Evolutionary conservation across 2,329 filamentous ascomycete species (phyloP), one percentile per base, ranked within the genome.

Genomic region (Aspergillus sclerotialis): DNA sequence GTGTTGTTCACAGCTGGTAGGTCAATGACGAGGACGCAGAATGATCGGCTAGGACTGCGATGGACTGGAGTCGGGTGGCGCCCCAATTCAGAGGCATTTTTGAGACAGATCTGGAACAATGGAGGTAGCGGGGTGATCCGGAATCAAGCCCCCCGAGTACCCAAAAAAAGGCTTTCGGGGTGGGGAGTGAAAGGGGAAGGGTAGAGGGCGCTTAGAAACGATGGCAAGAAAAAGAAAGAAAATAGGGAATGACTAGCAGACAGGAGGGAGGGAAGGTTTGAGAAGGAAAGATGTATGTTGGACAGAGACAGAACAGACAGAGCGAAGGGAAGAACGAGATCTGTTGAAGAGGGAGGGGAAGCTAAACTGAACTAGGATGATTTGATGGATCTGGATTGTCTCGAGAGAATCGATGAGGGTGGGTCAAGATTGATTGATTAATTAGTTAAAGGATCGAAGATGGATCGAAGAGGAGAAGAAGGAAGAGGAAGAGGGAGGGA

Each of bases 1-100:
- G 59, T 45, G 59, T 56, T 63, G 58, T 57, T 55, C 56, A 53
- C 49, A 46, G 50, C 44, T 54, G 48, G 48, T 55, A 49, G 50
- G 56, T 45, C 52, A 54, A 53, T 45, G 46, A 44, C 43, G 43
- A 49, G 49, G 52, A 60, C 54, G 49, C 53, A 59, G 49, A 44
- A 52, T 46, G 46, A 43, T 45, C 49, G 49, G 46, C 47, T 55
- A 51, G 53, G 53, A 55, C 58, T 58, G 60, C 53, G 53, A 55
- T 55, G 50, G 48, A 56, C 51, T 55, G 51, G 48, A 55, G 46
- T 50, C 54, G 53, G 55, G 52, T 58, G 53, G 55, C 50, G 53
- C 50, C 55, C 52, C 44, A 45, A 50, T 53, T 48, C 48, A 52
- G 42, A 49, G 56, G 55, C 58, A 63, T 61, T 50, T 58, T 58